A percentile compares a stretch with the other conserved stretches of the same genome.
These are phyloP conservation scores for Hippophae tibetana DNA, from an alignment of 306 rosid species.

Conservation along the genomic window DNA sequence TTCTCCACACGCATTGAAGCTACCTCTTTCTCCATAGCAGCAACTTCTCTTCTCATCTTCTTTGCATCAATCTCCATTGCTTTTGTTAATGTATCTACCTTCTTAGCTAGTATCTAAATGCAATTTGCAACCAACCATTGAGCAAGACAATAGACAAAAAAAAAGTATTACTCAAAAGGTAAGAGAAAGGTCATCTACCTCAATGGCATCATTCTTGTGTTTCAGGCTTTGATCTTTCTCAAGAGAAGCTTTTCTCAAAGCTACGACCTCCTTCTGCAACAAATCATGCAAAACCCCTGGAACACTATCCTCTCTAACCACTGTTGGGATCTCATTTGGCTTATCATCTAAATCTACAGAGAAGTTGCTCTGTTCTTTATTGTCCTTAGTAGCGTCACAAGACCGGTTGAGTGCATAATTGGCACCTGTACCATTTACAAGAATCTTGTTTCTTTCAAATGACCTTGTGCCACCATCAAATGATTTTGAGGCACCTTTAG, in stretches of 20 bases:
- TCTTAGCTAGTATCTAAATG: conserved; percentile 69
- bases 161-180: neutral
- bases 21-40: conserved; percentile 75
- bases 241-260: conserved; percentile 61
- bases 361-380: conserved; percentile 16
- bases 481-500: conserved; percentile 52
- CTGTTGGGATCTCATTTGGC: conserved; percentile 26
- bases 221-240: conserved; percentile 76
- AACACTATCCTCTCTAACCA: conserved; percentile 50
- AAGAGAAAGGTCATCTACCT: conserved; percentile 34
- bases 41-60: conserved; percentile 85
- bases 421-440: conserved; percentile 26
- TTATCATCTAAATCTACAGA: conserved; percentile 33
- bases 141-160: neutral
- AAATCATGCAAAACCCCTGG: conserved; percentile 71
- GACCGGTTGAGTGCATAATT: conserved; percentile 21
- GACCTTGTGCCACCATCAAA: conserved; percentile 67
- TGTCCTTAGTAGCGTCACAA: conserved; percentile 22
- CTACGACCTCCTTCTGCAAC: conserved; percentile 74
- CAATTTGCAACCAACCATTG: conserved; percentile 3
- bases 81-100: conserved; percentile 80
- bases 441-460: conserved; percentile 35
- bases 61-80: conserved; percentile 87
- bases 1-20: conserved; percentile 56
- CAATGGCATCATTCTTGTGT: conserved; percentile 92